Evolutionary conservation across 78 protist species (phyloP).

Genomic region (Polysphondylium violaceum): DNA sequence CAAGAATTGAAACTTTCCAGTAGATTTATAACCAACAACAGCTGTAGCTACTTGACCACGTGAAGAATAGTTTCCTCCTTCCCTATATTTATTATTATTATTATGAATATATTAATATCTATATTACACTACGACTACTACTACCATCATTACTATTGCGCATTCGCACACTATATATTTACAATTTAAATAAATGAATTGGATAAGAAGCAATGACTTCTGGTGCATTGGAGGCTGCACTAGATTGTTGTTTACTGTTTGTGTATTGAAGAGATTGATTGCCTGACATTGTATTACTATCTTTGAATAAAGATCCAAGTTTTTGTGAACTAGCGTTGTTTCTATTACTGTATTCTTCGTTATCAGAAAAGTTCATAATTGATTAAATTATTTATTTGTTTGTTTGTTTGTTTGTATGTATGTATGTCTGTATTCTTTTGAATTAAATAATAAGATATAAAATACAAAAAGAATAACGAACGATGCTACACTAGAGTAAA

Average conservation of each 20-base stretch:
- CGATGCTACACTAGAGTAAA: too few species aligned
- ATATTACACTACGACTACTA: background rate
- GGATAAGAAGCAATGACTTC: conserved; percentile 28
- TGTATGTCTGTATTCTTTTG: background rate
- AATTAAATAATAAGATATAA: too few species aligned
- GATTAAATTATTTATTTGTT: background rate
- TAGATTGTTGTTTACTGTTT: conserved; percentile 23
- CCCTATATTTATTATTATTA: background rate
- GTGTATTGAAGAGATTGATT: conserved; percentile 60
- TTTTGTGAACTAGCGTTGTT: conserved; percentile 72
- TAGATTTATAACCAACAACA: conserved; percentile 24
- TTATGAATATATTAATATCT: background rate
- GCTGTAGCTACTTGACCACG: conserved; percentile 58
- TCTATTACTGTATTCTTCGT: conserved; percentile 72
- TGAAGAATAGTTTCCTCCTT: background rate
- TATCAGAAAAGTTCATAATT: conserved; percentile 48
- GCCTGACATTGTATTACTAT: conserved; percentile 50
- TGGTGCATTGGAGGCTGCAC: background rate
- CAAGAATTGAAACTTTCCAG: conserved; percentile 54
- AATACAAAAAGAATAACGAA: too few species aligned
- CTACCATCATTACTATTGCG: background rate
- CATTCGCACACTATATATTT: background rate
- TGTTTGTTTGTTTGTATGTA: background rate
- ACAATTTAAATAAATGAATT: conserved; percentile 71
- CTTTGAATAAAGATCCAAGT: conserved; percentile 77